These are phyloP conservation scores for Mycena pura DNA, from an alignment of 768 basidiomycete genomes.

Conservation along the genomic window DNA sequence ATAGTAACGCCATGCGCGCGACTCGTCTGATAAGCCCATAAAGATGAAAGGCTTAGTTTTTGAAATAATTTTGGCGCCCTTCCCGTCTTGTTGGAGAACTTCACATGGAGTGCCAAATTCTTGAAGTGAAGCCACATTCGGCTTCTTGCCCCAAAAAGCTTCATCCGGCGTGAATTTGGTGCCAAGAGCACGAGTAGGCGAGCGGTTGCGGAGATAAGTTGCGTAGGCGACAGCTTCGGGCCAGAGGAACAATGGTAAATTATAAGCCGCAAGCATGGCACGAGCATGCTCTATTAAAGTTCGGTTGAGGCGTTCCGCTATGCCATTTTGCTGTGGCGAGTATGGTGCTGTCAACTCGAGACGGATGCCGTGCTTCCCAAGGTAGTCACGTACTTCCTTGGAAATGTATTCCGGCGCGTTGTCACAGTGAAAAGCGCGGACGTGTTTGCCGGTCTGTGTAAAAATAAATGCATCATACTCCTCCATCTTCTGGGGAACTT, in stretches of 20 bases:
- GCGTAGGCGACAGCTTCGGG: conserved; percentile 25
- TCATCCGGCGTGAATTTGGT: conserved; percentile 36
- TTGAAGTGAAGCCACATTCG: conserved; percentile 44
- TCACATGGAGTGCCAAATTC: conserved; percentile 24
- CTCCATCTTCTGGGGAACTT: too few relatives aligned
- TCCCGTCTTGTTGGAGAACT: conserved; percentile 4
- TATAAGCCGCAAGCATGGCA: conserved; percentile 24
- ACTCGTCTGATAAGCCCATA: conserved; percentile 1
- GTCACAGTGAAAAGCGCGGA: too few relatives aligned
- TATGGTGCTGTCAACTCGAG: conserved; percentile 31
- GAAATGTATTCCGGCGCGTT: too few relatives aligned
- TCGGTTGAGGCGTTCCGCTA: conserved; percentile 35
- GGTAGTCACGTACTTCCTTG: too few relatives aligned
- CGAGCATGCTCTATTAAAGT: conserved; percentile 29
- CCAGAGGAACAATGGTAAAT: conserved; percentile 27
- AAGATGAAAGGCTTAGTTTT: neutral
- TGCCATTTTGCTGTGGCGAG: conserved; percentile 38
- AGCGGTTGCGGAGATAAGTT: conserved; percentile 27
- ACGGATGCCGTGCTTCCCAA: conserved; percentile 32
- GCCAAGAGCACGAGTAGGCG: neutral
- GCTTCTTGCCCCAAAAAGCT: conserved; percentile 35
- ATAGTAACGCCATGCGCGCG: conserved; percentile 5
- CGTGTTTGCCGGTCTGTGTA: too few relatives aligned
- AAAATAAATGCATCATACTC: too few relatives aligned
- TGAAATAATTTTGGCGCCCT: neutral